phyloP scores from a whole-genome alignment of 257 asterid genomes.

The Ilex asprella region DNA sequence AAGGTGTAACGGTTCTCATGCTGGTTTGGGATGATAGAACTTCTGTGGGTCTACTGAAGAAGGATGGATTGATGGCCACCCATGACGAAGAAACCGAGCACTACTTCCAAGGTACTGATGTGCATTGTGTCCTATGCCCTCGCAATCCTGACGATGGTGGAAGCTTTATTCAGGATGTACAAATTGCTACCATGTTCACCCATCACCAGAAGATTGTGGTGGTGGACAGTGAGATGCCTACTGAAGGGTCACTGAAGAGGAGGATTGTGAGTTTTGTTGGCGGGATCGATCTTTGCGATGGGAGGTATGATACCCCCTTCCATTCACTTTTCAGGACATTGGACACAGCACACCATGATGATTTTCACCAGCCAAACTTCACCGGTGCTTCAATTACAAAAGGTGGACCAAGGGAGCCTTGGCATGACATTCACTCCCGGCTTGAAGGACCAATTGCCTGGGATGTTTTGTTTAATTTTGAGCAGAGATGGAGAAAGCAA shows the following conservation, averaged over 20 bases:
- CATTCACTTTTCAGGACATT: slow-evolving; percentile 77
- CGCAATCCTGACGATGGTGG: background rate
- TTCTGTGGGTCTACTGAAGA: too few relatives aligned
- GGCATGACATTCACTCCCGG: slow-evolving; percentile 85
- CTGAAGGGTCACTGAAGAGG: slow-evolving; percentile 31
- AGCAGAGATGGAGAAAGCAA: slow-evolving; percentile 89
- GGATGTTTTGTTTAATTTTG: slow-evolving; percentile 79
- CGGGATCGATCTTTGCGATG: slow-evolving; percentile 86
- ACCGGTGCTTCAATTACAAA: slow-evolving; percentile 53
- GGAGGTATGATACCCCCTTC: slow-evolving; percentile 74
- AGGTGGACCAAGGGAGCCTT: slow-evolving; percentile 89
- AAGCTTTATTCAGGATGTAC: background rate
- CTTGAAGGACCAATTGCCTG: slow-evolving; percentile 83
- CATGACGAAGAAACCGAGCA: background rate
- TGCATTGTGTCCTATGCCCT: background rate
- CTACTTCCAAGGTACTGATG: background rate
- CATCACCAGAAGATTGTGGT: background rate
- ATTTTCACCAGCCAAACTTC: slow-evolving; percentile 78
- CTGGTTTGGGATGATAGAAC: too few relatives aligned
- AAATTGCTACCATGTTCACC: background rate
- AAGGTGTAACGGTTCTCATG: background rate
- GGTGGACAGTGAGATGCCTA: slow-evolving; percentile 49
- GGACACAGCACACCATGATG: slow-evolving; percentile 79
- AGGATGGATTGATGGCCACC: background rate
- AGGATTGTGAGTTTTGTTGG: slow-evolving; percentile 84